A percentile compares a stretch with the other conserved stretches of the same genome.
Evolutionary conservation across 108 stramenopile species (phyloP).

Genomic region (Fistulifera solaris): DNA sequence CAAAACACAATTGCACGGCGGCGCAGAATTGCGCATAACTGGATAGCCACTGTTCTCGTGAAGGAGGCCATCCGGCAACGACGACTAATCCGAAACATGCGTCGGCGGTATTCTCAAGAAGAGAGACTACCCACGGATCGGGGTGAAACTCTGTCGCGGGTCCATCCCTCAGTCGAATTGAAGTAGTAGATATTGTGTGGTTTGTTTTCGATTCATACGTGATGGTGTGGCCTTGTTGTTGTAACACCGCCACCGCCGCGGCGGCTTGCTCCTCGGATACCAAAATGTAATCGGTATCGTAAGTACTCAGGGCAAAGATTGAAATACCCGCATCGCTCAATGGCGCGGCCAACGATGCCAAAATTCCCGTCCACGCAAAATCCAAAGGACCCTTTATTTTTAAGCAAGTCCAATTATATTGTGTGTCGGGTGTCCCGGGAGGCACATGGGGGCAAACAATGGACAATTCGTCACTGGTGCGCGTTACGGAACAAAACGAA

Average conservation of each 20-base stretch:
- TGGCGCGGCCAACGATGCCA: neutral
- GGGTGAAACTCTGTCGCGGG: neutral
- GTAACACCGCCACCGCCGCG: neutral
- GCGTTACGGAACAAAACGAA: neutral
- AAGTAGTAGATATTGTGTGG: neutral
- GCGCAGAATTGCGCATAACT: slow-evolving; percentile 16
- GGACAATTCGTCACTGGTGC: slow-evolving; percentile 5
- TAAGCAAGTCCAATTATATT: neutral
- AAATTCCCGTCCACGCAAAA: slow-evolving; percentile 1
- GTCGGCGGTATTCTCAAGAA: neutral
- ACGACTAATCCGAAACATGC: slow-evolving; percentile 28
- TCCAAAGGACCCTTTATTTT: slow-evolving; percentile 7
- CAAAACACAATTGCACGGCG: slow-evolving; percentile 22
- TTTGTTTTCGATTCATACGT: neutral
- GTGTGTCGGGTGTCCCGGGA: neutral
- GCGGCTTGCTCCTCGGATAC: neutral
- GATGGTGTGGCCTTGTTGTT: neutral
- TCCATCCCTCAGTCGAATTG: neutral
- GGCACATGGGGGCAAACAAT: neutral
- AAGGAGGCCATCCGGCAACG: slow-evolving; percentile 22
- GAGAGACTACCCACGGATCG: neutral
- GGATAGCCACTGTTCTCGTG: neutral
- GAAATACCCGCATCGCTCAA: slow-evolving; percentile 8
- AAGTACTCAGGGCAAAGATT: slow-evolving; percentile 5
- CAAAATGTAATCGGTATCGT: slow-evolving; percentile 7